A percentile compares a stretch with the other conserved stretches of the same genome.
Conservation (phyloP, 1,139 yeast species). For the Hemisphaericaspora subhashii region DNA sequence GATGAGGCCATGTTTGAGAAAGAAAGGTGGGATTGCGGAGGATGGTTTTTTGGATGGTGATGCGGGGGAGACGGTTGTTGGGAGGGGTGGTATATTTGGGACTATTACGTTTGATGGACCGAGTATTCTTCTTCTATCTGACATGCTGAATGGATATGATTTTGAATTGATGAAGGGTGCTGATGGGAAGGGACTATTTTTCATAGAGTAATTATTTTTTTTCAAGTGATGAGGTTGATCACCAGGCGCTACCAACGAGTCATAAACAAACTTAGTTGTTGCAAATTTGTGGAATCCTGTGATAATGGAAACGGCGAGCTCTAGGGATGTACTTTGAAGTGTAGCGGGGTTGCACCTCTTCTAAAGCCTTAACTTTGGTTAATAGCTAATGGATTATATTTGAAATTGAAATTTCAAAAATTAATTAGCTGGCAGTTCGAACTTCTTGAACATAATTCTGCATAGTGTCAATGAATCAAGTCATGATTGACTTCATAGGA, state of each 20-base stretch:
- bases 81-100: conserved; percentile 27
- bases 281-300: not conserved
- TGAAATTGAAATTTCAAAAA: no score
- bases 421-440: no score
- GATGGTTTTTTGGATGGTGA: conserved; percentile 5
- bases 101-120: conserved; percentile 65
- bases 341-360: no score
- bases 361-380: no score
- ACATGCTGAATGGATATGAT: no score
- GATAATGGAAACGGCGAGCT: no score
- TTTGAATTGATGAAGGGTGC: conserved; percentile 24
- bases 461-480: no score
- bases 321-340: no score
- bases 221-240: conserved; percentile 4
- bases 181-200: conserved; percentile 8
- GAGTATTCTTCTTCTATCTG: conserved; percentile 69
- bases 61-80: conserved; percentile 1
- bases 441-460: no score
- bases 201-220: not conserved
- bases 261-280: no score
- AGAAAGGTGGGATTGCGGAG: conserved; percentile 36
- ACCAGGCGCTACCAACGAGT: conserved; percentile 2
- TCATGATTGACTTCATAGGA: no score
- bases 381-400: no score
- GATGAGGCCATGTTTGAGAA: conserved; percentile 60